phyloP scores from a whole-genome alignment of 2,329 filamentous ascomycete genomes.

The Xylaria sp. region DNA sequence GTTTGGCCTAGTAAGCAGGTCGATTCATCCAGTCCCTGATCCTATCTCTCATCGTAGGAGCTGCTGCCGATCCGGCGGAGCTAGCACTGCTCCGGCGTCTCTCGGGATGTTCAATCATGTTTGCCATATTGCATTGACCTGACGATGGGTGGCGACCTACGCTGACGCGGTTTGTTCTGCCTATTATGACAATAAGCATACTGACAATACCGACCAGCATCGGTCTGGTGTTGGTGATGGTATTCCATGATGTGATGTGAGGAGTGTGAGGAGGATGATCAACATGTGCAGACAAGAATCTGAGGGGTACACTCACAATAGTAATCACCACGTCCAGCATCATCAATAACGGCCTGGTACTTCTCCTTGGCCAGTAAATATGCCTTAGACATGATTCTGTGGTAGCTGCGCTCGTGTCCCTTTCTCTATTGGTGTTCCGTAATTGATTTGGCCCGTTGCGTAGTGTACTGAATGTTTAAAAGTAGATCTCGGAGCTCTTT shows the following conservation, averaged over 20 bases:
- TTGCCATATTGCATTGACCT: slow-evolving; percentile 37
- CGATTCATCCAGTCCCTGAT: slow-evolving; percentile 40
- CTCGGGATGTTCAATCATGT: slow-evolving; percentile 36
- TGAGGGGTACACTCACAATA: slow-evolving; percentile 35
- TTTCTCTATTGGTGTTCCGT: neutral
- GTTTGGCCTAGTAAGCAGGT: slow-evolving; percentile 34
- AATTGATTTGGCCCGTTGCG: neutral
- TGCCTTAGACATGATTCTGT: slow-evolving; percentile 39
- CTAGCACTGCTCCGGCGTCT: slow-evolving; percentile 37
- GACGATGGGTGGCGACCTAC: slow-evolving; percentile 36
- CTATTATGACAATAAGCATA: slow-evolving; percentile 26
- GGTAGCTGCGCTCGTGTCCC: neutral
- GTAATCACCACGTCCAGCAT: slow-evolving; percentile 41
- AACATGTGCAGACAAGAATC: neutral
- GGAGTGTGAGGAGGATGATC: no score
- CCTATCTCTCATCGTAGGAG: slow-evolving; percentile 34
- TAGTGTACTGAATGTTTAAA: neutral
- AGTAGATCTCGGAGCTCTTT: neutral
- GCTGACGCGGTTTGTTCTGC: slow-evolving; percentile 41
- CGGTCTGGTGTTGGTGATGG: neutral
- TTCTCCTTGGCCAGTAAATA: slow-evolving; percentile 42
- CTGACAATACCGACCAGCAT: neutral
- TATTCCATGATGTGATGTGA: neutral
- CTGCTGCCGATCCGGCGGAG: slow-evolving; percentile 23
- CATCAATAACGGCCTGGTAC: slow-evolving; percentile 42